A percentile compares a stretch with the other conserved stretches of the same genome.
Conservation (phyloP, 2,329 filamentous ascomycete species). For the Aspergillus pseudoterreus region DNA sequence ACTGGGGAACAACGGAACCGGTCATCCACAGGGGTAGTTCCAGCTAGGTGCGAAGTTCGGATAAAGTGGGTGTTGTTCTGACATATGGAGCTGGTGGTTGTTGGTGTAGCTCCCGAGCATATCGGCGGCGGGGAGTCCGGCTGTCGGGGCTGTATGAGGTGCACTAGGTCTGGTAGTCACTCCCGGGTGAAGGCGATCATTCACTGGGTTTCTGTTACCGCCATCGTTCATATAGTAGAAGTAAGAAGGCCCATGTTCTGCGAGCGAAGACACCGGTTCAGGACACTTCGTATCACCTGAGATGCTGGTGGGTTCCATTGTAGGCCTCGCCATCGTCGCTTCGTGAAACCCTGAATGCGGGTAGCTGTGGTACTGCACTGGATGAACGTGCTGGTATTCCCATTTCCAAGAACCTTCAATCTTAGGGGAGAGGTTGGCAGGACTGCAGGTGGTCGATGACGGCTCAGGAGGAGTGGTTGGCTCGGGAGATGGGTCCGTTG, state of each 20-base stretch:
- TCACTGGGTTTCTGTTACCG: slow-evolving; percentile 10
- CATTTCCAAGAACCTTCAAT: slow-evolving; percentile 22
- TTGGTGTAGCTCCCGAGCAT: slow-evolving; percentile 22
- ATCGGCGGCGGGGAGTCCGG: slow-evolving; percentile 17
- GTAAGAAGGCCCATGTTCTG: slow-evolving; percentile 18
- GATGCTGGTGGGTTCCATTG: slow-evolving; percentile 15
- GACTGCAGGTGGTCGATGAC: slow-evolving; percentile 21
- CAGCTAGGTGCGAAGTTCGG: slow-evolving; percentile 15
- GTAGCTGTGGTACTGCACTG: slow-evolving; percentile 19
- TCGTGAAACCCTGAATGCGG: slow-evolving; percentile 18
- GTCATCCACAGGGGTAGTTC: slow-evolving; percentile 17
- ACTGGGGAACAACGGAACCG: background rate
- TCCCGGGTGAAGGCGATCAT: slow-evolving; percentile 15
- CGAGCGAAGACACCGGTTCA: slow-evolving; percentile 7
- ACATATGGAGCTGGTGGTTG: slow-evolving; percentile 14
- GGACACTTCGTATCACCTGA: slow-evolving; percentile 11
- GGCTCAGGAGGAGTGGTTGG: slow-evolving; percentile 32
- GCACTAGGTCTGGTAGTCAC: slow-evolving; percentile 13
- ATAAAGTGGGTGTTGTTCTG: slow-evolving; percentile 18
- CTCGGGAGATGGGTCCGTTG: slow-evolving; percentile 37
- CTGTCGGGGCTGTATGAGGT: slow-evolving; percentile 10
- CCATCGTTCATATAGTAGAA: slow-evolving; percentile 21
- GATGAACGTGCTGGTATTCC: slow-evolving; percentile 23
- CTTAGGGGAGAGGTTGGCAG: slow-evolving; percentile 16
- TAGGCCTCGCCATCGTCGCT: slow-evolving; percentile 17